These are phyloP conservation scores for Pythium grandisporangium DNA, from an alignment of 352 stramenopile genomes.

Conservation along the genomic window DNA sequence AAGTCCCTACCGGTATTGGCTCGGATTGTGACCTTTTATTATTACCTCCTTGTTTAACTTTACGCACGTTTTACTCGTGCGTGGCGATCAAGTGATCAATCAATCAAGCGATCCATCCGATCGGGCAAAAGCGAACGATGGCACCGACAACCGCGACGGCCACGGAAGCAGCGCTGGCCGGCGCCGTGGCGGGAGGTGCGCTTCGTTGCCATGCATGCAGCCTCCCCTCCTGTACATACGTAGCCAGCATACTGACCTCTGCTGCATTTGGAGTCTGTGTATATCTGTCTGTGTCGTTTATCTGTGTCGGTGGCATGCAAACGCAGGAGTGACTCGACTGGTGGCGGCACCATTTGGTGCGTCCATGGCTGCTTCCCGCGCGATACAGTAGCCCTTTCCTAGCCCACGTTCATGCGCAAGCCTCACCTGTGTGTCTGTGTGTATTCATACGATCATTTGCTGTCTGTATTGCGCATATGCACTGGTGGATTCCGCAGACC, in stretches of 20 bases:
- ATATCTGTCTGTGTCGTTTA: neutral
- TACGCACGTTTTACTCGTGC: no score
- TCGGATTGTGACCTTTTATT: no score
- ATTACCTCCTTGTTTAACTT: no score
- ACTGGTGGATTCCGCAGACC: slow-evolving; percentile 18
- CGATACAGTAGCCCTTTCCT: no score
- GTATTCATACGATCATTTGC: neutral
- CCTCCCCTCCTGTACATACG: no score
- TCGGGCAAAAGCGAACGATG: slow-evolving; percentile 2
- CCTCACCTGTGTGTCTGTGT: neutral
- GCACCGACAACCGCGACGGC: slow-evolving; percentile 14
- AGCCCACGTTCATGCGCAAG: no score
- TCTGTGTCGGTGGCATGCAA: no score
- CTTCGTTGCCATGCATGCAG: no score
- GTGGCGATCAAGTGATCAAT: no score
- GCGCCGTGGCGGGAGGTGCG: slow-evolving; percentile 51
- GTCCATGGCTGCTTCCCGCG: neutral
- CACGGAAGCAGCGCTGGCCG: slow-evolving; percentile 42
- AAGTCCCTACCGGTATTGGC: no score
- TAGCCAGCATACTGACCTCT: no score
- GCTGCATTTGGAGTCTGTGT: neutral
- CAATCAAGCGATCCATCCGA: slow-evolving; percentile 9
- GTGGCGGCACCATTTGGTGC: slow-evolving; percentile 61
- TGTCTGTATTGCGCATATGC: no score
- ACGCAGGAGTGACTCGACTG: slow-evolving; percentile 43